Conservation (phyloP, 306 rosid species). For the Vigna unguiculata region DNA sequence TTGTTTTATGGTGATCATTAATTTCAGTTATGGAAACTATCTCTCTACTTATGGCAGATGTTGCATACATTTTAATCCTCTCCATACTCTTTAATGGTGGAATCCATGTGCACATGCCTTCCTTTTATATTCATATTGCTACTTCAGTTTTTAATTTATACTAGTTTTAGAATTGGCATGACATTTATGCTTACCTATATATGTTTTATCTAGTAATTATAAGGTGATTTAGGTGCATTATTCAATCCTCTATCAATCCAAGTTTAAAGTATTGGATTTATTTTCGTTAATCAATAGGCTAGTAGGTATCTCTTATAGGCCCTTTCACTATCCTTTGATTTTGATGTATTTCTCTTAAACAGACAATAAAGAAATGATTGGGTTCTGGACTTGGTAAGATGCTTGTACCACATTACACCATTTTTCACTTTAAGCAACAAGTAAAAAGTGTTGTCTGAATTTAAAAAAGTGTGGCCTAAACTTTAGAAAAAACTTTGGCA, state of each 20-base stretch:
- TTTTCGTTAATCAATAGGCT: too few relatives aligned
- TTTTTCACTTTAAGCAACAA: too few relatives aligned
- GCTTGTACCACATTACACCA: too few relatives aligned
- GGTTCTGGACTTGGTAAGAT: too few relatives aligned
- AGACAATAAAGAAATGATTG: too few relatives aligned
- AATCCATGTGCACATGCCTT: constrained; percentile 35
- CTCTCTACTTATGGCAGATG: constrained; percentile 18
- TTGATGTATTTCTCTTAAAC: too few relatives aligned
- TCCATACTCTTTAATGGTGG: constrained; percentile 25
- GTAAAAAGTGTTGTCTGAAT: too few relatives aligned
- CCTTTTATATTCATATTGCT: constrained; percentile 25
- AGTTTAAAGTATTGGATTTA: too few relatives aligned
- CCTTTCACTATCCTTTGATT: too few relatives aligned
- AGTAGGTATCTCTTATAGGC: too few relatives aligned
- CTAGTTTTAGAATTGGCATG: constrained; percentile 39
- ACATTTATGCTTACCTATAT: constrained; percentile 24
- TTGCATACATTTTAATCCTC: constrained; percentile 22
- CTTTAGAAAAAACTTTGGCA: too few relatives aligned
- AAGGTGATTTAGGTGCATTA: constrained; percentile 45
- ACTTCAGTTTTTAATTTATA: not conserved
- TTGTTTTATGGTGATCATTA: constrained; percentile 14
- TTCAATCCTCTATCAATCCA: constrained; percentile 39
- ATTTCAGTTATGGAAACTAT: constrained; percentile 22
- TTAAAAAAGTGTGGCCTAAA: too few relatives aligned
- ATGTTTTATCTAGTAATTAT: constrained; percentile 39